A percentile compares a stretch with the other conserved stretches of the same genome.
These are phyloP conservation scores for Alloascoidea hylecoeti DNA, from an alignment of 805 yeast genomes.

Conservation along the genomic window DNA sequence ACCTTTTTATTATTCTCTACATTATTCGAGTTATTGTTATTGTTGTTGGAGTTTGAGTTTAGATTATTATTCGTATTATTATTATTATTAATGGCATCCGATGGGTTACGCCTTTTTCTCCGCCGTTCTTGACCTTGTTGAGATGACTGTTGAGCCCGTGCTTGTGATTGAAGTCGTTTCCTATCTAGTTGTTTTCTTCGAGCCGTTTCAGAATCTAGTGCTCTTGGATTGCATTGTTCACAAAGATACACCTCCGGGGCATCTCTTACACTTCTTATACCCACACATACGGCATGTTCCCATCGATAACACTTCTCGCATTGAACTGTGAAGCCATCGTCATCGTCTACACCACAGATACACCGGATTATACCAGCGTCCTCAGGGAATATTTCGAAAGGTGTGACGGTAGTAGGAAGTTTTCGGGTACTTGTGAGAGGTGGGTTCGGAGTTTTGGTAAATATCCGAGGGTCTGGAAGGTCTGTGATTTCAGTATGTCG, in stretches of 20 bases:
- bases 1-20: conserved; percentile 25
- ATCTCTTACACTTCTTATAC: conserved; percentile 51
- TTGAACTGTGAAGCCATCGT: conserved; percentile 91
- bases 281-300: conserved; percentile 93
- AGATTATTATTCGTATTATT: conserved; percentile 4
- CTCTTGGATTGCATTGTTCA: conserved; percentile 53
- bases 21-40: conserved; percentile 17
- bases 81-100: conserved; percentile 3
- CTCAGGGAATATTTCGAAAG: conserved; percentile 2
- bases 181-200: conserved; percentile 22
- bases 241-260: conserved; percentile 80
- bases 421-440: neutral
- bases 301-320: conserved; percentile 87
- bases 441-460: neutral
- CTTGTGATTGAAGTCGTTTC: conserved; percentile 8
- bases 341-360: conserved; percentile 77
- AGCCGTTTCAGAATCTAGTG: conserved; percentile 28
- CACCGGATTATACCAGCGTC: conserved; percentile 85
- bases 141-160: conserved; percentile 7
- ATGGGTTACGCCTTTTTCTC: conserved; percentile 1
- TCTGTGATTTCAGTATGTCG: too few species aligned
- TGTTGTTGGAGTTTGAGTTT: conserved; percentile 3
- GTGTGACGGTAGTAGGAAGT: conserved; percentile 3
- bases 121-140: conserved; percentile 4
- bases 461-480: too few species aligned